Base-by-base conservation (phyloP, 306 rosid species). In the Trifolium dubium region DNA sequence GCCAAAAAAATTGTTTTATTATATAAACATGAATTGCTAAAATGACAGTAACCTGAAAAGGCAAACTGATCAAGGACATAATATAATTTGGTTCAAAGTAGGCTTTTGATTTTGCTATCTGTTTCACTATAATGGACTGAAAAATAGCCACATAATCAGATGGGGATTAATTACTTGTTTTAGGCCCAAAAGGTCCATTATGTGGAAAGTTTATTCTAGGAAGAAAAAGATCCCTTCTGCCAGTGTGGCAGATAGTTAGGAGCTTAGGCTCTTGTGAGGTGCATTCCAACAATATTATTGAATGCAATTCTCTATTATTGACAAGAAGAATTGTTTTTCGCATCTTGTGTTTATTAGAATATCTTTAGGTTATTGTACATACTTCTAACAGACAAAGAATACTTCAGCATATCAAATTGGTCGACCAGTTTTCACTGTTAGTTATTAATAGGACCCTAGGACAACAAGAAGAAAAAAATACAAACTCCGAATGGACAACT, bases 101-200 rank as follows among this genome's bases (percentile, higher is more conserved):
- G 8, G 30, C 67, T 70, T 61, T 10, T 44, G 64, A 49, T 69
- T 64, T 61, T 37, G 64, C 64, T 29, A 74, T 74, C 64, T 15
- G 4, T 49, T 63, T 74, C 54, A 53, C 17, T 64, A 37, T n/a
- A 41, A 43, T 53, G 51, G 55, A 75, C 31, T 9, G 55, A 75
- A 64, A 32, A 61, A 61, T 62, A 29, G 15, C 32, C 17, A 12
- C 44, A 14, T 15, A 61, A 34, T 7, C 19, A n/a, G 44, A 34
- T 32, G 15, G 44, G 41, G 66, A n/a, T 61, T 31, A 14, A 8
- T 35, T 63, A 19, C 13, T 37, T 63, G 49, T 4, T 35, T 46
- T 37, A 17, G 47, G n/a, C 30, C 47, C 47, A 37, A n/a, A 37
- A 63, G 68, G 66, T 63, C 68, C 28, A 35, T n/a, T 63, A 8